Percentiles rank a stretch among this genome's conserved stretches.
Conservation (phyloP, 768 basidiomycete species). For the Leucogyrophana mollusca region DNA sequence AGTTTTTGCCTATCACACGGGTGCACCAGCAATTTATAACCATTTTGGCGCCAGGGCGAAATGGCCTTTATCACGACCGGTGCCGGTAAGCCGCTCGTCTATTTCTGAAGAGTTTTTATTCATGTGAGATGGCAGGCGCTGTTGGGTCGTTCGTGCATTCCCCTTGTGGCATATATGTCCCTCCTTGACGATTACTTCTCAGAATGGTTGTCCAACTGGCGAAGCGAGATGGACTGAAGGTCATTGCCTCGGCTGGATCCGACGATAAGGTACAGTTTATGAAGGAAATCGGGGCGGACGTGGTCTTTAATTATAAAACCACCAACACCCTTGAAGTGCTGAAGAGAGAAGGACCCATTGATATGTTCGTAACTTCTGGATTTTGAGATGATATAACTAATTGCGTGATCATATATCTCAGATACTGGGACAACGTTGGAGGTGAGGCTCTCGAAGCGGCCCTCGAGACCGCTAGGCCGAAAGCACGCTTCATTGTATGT, state of each 20-base stretch:
- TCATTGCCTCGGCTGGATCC: conserved; percentile 69
- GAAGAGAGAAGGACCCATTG: conserved; percentile 53
- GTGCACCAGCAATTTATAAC: no score
- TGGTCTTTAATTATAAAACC: conserved; percentile 76
- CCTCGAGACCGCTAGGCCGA: conserved; percentile 39
- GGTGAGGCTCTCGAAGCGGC: conserved; percentile 59
- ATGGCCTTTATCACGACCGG: conserved; percentile 48
- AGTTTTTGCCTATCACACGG: neutral
- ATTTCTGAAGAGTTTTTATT: no score
- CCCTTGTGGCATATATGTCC: neutral
- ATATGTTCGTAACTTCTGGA: conserved; percentile 35
- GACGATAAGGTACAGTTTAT: conserved; percentile 72
- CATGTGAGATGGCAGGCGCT: conserved; percentile 37
- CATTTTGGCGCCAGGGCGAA: no score
- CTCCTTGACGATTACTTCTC: conserved; percentile 1
- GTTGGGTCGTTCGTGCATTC: conserved; percentile 66
- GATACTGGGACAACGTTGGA: conserved; percentile 59
- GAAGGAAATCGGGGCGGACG: conserved; percentile 61
- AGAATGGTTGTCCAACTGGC: conserved; percentile 53
- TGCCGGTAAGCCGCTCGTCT: no score
- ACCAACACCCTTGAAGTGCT: conserved; percentile 50
- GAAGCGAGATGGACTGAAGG: conserved; percentile 53
- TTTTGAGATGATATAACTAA: no score
- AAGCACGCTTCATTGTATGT: conserved; percentile 49
- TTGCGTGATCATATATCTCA: no score